These are phyloP conservation scores for Tirmania nivea DNA, from an alignment of 495 filamentous ascomycete genomes.

Conservation along the genomic window DNA sequence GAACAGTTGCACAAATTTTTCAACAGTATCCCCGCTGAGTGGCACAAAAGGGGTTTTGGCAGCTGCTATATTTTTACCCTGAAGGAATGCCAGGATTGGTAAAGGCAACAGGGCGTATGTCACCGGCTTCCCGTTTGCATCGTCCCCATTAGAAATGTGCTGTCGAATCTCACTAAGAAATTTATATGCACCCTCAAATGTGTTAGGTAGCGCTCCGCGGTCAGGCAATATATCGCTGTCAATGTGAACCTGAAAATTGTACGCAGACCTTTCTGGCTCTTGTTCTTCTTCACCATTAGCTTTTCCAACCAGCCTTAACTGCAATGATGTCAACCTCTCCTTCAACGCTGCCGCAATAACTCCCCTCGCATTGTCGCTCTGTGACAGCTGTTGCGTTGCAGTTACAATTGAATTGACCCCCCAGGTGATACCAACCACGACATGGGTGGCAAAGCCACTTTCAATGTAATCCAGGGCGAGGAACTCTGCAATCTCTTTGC, in stretches of 20 bases:
- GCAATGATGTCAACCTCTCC: neutral
- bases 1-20: constrained; percentile 10
- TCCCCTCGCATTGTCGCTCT: no score
- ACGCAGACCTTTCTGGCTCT: neutral
- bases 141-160: neutral
- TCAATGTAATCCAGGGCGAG: neutral
- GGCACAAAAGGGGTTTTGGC: neutral
- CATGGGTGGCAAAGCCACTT: constrained; percentile 10
- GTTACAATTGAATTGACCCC: constrained; percentile 10
- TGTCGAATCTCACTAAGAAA: neutral
- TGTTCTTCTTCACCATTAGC: no score
- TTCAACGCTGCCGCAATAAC: neutral
- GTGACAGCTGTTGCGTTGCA: neutral
- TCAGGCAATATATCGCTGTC: neutral
- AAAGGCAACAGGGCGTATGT: constrained; percentile 15
- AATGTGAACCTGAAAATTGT: neutral
- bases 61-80: neutral
- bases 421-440: constrained; percentile 15
- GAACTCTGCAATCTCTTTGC: neutral
- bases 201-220: neutral
- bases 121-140: constrained; percentile 16
- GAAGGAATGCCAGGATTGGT: constrained; percentile 5
- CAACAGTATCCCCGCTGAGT: constrained; percentile 1
- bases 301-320: neutral
- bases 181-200: neutral